Evolutionary conservation across 2,329 filamentous ascomycete species (phyloP), one percentile per base, ranked within the genome.

Genomic region (Ophiostoma pallidulum): DNA sequence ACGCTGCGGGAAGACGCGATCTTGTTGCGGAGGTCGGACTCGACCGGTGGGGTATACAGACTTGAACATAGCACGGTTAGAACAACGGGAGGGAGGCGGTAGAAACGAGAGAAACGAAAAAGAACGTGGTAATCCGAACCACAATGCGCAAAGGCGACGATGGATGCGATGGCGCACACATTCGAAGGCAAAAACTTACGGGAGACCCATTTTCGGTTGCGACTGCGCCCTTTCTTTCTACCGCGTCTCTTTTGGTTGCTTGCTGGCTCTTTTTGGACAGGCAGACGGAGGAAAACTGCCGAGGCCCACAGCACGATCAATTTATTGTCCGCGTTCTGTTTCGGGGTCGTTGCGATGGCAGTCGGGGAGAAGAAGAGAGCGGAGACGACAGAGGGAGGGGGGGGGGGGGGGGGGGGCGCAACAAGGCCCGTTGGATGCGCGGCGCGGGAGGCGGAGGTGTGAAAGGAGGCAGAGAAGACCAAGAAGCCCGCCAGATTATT

Each of bases 21-120:
- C 28, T 55, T 53, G 43, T 32, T 40, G 28, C 48, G 52, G 12
- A 54, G 35, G 24, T 58, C 54, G 22, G 53, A 54, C 31, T 57
- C 52, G 41, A 54, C 51, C 26, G 53, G 55, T 1, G 55, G 40
- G 22, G 53, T 42, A 40, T 58, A 57, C 1, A 58, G 46, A 12
- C 56, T 58, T n/a, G n/a, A n/a, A n/a, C n/a, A n/a, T n/a, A n/a
- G n/a, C n/a, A n/a, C n/a, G n/a, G n/a, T n/a, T n/a, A n/a, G n/a
- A n/a, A n/a, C n/a, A n/a, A n/a, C n/a, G n/a, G n/a, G n/a, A n/a
- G 44, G 3, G 35, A 19, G 19, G 24, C 14, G 24, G 4, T 4
- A 35, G 14, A 1, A 35, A 29, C n/a, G 3, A 28, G n/a, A 40
- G 14, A 32, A 20, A 29, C 13, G 22, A 7, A 24, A 29, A 16